Conservation (phyloP, 371 early-diverging fungal genomes). For the Mucor indicus region DNA sequence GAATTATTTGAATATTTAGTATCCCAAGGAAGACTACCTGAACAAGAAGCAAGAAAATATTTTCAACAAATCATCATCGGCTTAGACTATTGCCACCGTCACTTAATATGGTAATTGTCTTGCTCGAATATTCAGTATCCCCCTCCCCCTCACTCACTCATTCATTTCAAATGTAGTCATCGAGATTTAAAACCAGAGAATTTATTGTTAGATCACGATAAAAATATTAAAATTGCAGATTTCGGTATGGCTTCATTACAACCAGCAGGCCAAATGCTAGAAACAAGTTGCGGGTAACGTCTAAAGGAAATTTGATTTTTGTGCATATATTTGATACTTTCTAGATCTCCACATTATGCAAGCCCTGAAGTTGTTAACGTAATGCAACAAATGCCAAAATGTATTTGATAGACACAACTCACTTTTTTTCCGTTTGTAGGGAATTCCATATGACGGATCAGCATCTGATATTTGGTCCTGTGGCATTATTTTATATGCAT, state of each 20-base stretch:
- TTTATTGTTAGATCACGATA: constrained; percentile 80
- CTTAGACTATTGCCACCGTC: constrained; percentile 91
- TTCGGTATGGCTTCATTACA: constrained; percentile 88
- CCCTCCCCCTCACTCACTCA: too few relatives aligned
- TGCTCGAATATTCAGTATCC: too few relatives aligned
- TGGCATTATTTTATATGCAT: constrained; percentile 89
- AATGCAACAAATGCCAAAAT: too few relatives aligned
- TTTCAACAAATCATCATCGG: constrained; percentile 96
- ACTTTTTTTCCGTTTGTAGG: constrained; percentile 30
- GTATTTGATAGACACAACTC: background rate
- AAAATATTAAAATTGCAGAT: constrained; percentile 79
- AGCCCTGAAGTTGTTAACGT: constrained; percentile 89
- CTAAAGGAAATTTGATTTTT: background rate
- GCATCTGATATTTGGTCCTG: constrained; percentile 92
- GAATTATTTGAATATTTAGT: constrained; percentile 95
- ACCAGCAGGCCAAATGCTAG: constrained; percentile 63
- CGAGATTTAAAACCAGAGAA: constrained; percentile 98
- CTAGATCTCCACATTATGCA: constrained; percentile 85
- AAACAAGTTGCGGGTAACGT: constrained; percentile 76
- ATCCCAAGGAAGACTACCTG: constrained; percentile 82
- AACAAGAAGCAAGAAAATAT: constrained; percentile 85
- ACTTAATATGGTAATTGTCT: constrained; percentile 76
- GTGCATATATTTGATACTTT: background rate
- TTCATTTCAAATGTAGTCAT: constrained; percentile 52
- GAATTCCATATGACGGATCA: constrained; percentile 81